Evolutionary conservation across 1,139 yeast genomes (phyloP).

Genomic region (Pichia sp.): DNA sequence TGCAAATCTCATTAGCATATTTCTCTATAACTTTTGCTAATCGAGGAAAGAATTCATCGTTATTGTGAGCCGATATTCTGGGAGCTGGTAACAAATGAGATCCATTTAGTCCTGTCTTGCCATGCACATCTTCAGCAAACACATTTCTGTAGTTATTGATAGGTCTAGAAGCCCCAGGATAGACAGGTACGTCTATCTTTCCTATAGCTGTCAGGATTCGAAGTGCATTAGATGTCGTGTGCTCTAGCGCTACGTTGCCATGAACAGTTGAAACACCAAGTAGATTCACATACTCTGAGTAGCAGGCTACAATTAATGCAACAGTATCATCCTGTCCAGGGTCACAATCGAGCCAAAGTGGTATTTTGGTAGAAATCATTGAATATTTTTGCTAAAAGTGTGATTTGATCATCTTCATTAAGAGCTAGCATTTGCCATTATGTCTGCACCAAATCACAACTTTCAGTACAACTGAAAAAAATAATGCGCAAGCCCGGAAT

Average conservation of each 20-base stretch:
- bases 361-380: too few relatives aligned
- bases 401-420: too few relatives aligned
- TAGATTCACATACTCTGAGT: slow-evolving; percentile 51
- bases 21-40: slow-evolving; percentile 42
- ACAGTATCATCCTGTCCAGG: slow-evolving; percentile 90
- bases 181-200: slow-evolving; percentile 50
- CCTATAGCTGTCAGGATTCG: slow-evolving; percentile 57
- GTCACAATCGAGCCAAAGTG: slow-evolving; percentile 88
- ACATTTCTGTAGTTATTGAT: slow-evolving; percentile 44
- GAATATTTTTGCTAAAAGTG: too few relatives aligned
- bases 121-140: slow-evolving; percentile 51
- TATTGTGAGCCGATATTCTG: slow-evolving; percentile 28
- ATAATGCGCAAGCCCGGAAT: slow-evolving; percentile 15
- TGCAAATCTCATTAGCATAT: slow-evolving; percentile 41
- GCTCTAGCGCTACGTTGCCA: slow-evolving; percentile 65
- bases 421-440: too few relatives aligned
- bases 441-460: too few relatives aligned
- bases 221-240: slow-evolving; percentile 66
- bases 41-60: slow-evolving; percentile 46
- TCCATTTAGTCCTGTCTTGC: slow-evolving; percentile 70
- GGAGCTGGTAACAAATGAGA: slow-evolving; percentile 51
- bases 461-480: slow-evolving; percentile 2
- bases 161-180: slow-evolving; percentile 57
- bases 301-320: slow-evolving; percentile 59
- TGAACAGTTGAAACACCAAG: slow-evolving; percentile 76